Evolutionary conservation across 2,329 filamentous ascomycete genomes (phyloP), one percentile per base, ranked within the genome.

Genomic region (Chrysoporthe puriensis): DNA sequence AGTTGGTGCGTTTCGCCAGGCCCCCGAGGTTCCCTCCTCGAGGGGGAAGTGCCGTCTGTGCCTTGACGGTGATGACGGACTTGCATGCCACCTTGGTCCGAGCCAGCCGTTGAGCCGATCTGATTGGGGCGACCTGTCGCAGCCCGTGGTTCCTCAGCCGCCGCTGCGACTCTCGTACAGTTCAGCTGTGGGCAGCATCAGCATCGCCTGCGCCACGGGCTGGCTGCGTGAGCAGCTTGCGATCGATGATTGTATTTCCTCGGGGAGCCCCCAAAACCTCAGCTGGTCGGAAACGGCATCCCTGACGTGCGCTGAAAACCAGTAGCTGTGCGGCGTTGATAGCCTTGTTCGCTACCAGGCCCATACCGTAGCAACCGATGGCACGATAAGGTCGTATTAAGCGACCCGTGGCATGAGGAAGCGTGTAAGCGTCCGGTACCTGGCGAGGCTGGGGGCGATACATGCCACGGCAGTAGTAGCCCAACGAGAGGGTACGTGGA

Each of bases 221-320:
- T 32, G 26, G 21, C 3, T 34, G 13, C 14, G 26, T 32, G 50
- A 16, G 50, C 13, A 54, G 32, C 13, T 3, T 16, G 14, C 26
- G 21, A 26, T 16, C 4, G 11, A 16, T 16, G 11, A 54, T 21
- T 54, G 50, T 54, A 5, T 34, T 54, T 5, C 32, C 26, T 21
- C 26, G 11, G 26, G 26, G 36, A 40, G 36, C 36, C 36, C 36
- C 36, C 13, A 52, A 14, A 32, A 52, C 32, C 26, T 34, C 50
- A 54, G 50, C 50, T 54, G 21, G 34, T 42, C 34, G n/a, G 56
- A 58, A 58, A 58, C n/a, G 34, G 34, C 36, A n/a, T 18, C 34
- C 36, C 11, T 58, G 56, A 21, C 34, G 34, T n/a, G 32, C 56
- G 56, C 50, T 42, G 56, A 42, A 58, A 58, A 58, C 40, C 56